Evolutionary conservation across 1,284 basidiomycete species (phyloP), one percentile per base, ranked within the genome.

Genomic region (Sporisorium iseilematis-ciliati): DNA sequence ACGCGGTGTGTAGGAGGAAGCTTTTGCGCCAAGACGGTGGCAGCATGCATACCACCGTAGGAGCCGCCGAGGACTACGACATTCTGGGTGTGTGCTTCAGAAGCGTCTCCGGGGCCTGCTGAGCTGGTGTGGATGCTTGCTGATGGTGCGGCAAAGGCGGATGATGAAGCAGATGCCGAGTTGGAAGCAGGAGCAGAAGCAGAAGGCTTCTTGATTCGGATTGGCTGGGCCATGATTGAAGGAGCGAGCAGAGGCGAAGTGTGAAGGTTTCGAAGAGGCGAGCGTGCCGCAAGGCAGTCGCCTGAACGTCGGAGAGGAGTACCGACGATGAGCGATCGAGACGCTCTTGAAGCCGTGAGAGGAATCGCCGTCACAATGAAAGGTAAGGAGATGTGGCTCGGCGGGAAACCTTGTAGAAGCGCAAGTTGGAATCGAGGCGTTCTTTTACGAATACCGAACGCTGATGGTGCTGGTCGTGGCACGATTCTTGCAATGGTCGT

Each of bases 1-100:
- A 86, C 85, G 35, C 86, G 81, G 68, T 88, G 87, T 0, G 84
- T 85, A 23, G 85, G 76, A 38, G 84, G 84, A 6, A 88, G 80
- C 31, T 82, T 76, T 20, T 83, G 79, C 0, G 87, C 87, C 14
- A 88, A 70, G 7, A 86, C 79, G 43, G 86, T 86, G 18, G 86
- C 85, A 1, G 85, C 83, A 50, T 82, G 83, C 76, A 84, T 73
- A 75, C 82, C 74, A 51, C 81, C 78, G 79, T 85, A 81, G 57
- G 82, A 77, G 68, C 86, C 75, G 50, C 82, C 82, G 56, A 86
- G 79, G 50, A 85, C 77, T 67, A 86, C 68, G 69, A 86, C 80
- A 46, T 84, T 86, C 54, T 84, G 81, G 0, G 78, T 73, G 31
- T 69, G 72, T 11, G 48, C 57, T 45, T 75, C 66, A 21, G 70